Base-by-base conservation (phyloP, 352 stramenopile genomes). In the Pythium diclinum region DNA sequence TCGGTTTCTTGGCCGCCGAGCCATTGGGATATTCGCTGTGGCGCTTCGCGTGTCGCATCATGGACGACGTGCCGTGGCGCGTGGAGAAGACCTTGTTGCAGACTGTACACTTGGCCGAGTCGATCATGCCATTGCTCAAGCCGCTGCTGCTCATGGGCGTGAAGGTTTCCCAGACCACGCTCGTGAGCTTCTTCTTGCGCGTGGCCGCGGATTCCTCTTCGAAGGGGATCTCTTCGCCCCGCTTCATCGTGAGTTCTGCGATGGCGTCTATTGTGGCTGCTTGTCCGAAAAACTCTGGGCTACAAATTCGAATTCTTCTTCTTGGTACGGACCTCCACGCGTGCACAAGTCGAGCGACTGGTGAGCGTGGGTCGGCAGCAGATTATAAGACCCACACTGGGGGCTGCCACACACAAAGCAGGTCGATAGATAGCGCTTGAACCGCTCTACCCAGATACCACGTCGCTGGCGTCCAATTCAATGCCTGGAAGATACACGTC, bases 131-230 rank as follows among this genome's bases (percentile, higher is more conserved):
- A 56, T 92, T 83, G 54, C 79, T 83, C 51, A 85, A 58, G 0
- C 81, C 83, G 42, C 67, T 84, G 68, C 78, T 90, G 30, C 72
- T 84, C 47, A 88, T 74, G 48, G 83, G 83, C 59, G 83, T 88
- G 64, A 92, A 92, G 28, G 81, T 92, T 72, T 92, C 81, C 83
- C 83, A 92, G 40, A 92, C 83, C 64, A 90, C 71, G 64, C 81
- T 90, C 62, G 83, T 92, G 63, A 90, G 79, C 71, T 92, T 92
- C 68, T 92, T 92, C 65, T 89, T 90, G 67, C 81, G 81, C 61
- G 74, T 72, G 11, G 72, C 57, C 38, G 65, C 54, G 46, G 65
- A 67, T 61, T 89, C 79, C 56, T 90, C 79, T 48, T 89, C 80
- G 48, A 89, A 87, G 30, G 75, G 73, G 68, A 91, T 83, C 48